Base-by-base conservation (phyloP, 345 rosid genomes). In the Salix dunnii region DNA sequence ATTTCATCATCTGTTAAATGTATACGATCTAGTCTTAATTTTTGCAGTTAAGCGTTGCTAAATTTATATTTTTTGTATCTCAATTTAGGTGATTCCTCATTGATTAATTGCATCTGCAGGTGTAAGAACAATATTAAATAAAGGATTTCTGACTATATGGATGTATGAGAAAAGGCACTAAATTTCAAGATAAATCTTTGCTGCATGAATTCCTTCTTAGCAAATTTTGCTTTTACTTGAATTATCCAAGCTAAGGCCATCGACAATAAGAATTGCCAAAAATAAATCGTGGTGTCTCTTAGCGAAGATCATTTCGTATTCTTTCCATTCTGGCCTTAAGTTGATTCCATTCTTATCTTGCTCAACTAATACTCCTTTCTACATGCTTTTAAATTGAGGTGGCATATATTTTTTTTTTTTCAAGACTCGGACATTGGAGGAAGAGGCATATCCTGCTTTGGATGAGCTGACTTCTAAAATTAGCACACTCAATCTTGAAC, bases 361-460 rank as follows among this genome's bases (percentile, higher is more conserved):
- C 43, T 10, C 43, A 2, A 40, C 13, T 10, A 13, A 10, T 40
- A 40, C 43, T 40, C 14, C 43, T 40, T 10, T 55, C 10, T 17
- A 55, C 27, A 21, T 17, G 25, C 62, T 23, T 55, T 55, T 55
- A 18, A 55, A 55, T 55, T 60, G 25, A 18, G 10, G 23, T 46
- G 43, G 49, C 18, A 46, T 60, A 11, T 55, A 23, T 48, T 20
- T n/a, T 35, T 31, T 61, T 63, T 27, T 23, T 74, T 2, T 66
- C 73, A 91, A 40, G 94, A 89, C 92, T 7, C 42, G 51, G 46
- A 89, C 90, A 67, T 76, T 91, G 81, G 94, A 88, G 89, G 85
- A 84, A 68, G 97, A 90, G 82, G 94, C 97, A 60, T 85, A 92
- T 80, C 97, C 97, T 46, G 94, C 93, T n/a, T 71, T 92, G 76